A percentile compares a stretch with the other conserved stretches of the same genome.
These are phyloP conservation scores for Aspergillus biplanus DNA, from an alignment of 495 filamentous ascomycete species.

Conservation along the genomic window DNA sequence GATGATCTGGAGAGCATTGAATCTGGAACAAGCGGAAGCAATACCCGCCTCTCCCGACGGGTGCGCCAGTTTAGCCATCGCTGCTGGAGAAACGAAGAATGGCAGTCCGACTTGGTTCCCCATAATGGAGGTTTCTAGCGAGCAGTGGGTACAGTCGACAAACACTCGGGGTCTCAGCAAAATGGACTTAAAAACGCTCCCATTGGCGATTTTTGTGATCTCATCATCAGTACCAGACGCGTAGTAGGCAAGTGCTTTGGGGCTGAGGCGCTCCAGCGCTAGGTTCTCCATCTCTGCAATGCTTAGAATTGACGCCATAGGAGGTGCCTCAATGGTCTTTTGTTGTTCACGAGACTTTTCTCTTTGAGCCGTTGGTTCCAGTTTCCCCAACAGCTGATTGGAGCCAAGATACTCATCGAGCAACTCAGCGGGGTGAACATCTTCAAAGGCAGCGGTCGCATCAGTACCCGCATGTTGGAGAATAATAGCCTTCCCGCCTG, in stretches of 20 bases:
- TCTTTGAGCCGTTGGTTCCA: slow-evolving; percentile 38
- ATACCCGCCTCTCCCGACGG: slow-evolving; percentile 87
- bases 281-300: slow-evolving; percentile 71
- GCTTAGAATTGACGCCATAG: slow-evolving; percentile 76
- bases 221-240: slow-evolving; percentile 87
- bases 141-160: slow-evolving; percentile 74
- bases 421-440: slow-evolving; percentile 82
- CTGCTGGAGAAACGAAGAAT: slow-evolving; percentile 81
- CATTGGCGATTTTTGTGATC: slow-evolving; percentile 76
- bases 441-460: slow-evolving; percentile 90
- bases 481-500: slow-evolving; percentile 84
- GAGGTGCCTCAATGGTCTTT: slow-evolving; percentile 47
- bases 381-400: slow-evolving; percentile 69
- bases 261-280: slow-evolving; percentile 72
- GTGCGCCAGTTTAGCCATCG: slow-evolving; percentile 88
- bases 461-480: slow-evolving; percentile 82
- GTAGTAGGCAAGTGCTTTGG: slow-evolving; percentile 93
- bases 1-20: slow-evolving; percentile 79
- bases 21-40: slow-evolving; percentile 72
- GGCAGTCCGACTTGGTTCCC: slow-evolving; percentile 71
- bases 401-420: slow-evolving; percentile 81
- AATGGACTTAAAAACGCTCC: slow-evolving; percentile 73
- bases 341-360: slow-evolving; percentile 34
- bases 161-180: slow-evolving; percentile 86
- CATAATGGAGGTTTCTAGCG: slow-evolving; percentile 69